Evolutionary conservation across 768 basidiomycete genomes (phyloP).

Genomic region (Pulveroboletus sp.): DNA sequence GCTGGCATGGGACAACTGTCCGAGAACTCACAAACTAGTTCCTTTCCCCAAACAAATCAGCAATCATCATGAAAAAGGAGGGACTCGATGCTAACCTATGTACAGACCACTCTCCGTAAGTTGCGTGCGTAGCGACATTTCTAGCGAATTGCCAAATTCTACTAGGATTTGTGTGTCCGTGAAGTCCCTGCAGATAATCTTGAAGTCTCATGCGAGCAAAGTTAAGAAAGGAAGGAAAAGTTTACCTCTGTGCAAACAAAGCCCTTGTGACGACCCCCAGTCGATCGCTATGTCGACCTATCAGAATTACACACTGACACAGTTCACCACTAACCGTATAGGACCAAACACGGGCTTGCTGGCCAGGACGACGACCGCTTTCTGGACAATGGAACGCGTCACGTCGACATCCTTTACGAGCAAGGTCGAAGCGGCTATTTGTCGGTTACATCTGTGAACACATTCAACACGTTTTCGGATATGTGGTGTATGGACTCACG

Average conservation of each 20-base stretch:
- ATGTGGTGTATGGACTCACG: conserved; percentile 39
- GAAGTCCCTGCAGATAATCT: conserved; percentile 60
- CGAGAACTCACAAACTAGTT: conserved; percentile 56
- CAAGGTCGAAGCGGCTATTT: conserved; percentile 77
- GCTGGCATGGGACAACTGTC: neutral
- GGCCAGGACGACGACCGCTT: conserved; percentile 92
- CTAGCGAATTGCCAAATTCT: conserved; percentile 77
- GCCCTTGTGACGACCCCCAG: conserved; percentile 92
- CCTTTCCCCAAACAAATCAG: conserved; percentile 38
- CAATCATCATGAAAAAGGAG: neutral
- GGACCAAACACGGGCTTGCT: conserved; percentile 90
- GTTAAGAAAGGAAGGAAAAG: neutral
- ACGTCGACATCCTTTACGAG: conserved; percentile 79
- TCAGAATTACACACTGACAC: conserved; percentile 1
- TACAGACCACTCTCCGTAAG: conserved; percentile 91
- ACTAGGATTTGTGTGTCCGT: conserved; percentile 82
- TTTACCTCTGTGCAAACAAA: conserved; percentile 76
- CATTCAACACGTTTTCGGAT: neutral
- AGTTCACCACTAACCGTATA: conserved; percentile 54
- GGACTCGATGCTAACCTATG: conserved; percentile 64
- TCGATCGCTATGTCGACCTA: conserved; percentile 61
- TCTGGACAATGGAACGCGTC: conserved; percentile 94
- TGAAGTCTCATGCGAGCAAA: neutral
- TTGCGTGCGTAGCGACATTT: conserved; percentile 68
- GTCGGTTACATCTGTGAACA: conserved; percentile 78